Base-by-base conservation (phyloP, 495 filamentous ascomycete genomes). In the Penicillium salamii region DNA sequence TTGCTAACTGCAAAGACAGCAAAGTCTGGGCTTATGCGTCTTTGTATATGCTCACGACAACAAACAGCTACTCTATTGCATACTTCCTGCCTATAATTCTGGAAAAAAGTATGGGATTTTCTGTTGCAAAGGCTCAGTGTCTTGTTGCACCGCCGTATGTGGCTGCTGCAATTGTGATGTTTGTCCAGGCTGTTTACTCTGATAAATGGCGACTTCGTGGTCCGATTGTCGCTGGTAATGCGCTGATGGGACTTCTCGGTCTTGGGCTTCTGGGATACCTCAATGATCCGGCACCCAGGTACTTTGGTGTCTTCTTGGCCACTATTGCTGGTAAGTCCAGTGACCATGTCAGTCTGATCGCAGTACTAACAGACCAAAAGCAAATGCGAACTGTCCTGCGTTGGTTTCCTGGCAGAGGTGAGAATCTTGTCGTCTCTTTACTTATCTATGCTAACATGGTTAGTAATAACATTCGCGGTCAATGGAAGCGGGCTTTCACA, bases 41-140 rank as follows among this genome's bases (percentile, higher is more conserved):
- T 43, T 62, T 77, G 39, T 78, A 73, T 57, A 69, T 73, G 59
- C 66, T 70, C 58, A 70, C 67, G 2, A 76, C 76, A 8, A 77
- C 74, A 31, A 63, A 71, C 51, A 66, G 72, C 14, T 83, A 83
- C 15, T 73, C 71, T 2, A 66, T 84, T n/a, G 81, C 77, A 1
- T 87, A 83, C 55, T 83, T 83, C 23, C 62, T 85, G 0, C 82
- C 84, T 2, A 84, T 83, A 38, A 86, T 86, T 36, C 63, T 88
- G 8, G 66, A 82, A 51, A 70, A 68, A 40, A 83, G 83, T 1
- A 79, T 88, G 67, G 78, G 78, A 0, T 87, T 86, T 49, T 76
- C 75, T 53, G 60, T 77, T 12, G 77, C 61, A 5, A 60, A 62
- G 31, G 50, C 80, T 0, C 79, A 84, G 61, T 82, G 79, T 62